Evolutionary conservation across 2,329 filamentous ascomycete genomes (phyloP).

Genomic region (Fusarium sacchari): DNA sequence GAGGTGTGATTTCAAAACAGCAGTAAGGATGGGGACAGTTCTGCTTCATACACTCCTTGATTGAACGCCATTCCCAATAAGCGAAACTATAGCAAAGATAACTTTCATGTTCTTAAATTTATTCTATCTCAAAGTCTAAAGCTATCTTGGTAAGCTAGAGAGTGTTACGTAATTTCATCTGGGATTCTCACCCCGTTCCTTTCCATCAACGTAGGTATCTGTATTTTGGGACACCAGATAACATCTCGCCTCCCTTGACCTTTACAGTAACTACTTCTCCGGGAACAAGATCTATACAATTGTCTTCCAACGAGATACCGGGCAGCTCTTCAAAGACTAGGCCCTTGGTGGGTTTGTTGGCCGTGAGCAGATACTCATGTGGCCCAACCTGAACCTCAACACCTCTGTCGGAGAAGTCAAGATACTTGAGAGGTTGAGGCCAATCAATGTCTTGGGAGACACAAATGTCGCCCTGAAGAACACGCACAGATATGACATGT

Average conservation of each 20-base stretch:
- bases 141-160: too few species aligned
- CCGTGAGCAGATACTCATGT: constrained; percentile 45
- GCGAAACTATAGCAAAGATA: too few species aligned
- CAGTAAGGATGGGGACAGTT: too few species aligned
- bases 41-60: too few species aligned
- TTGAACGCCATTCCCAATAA: too few species aligned
- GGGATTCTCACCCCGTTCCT: too few species aligned
- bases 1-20: too few species aligned
- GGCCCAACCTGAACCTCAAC: constrained; percentile 47
- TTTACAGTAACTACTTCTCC: constrained; percentile 43
- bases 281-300: constrained; percentile 67
- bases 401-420: constrained; percentile 58
- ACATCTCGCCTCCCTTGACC: accelerated
- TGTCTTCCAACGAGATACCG: constrained; percentile 61
- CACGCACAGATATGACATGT: not conserved
- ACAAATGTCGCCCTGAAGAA: not conserved
- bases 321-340: constrained; percentile 62
- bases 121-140: too few species aligned
- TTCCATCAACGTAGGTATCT: not conserved
- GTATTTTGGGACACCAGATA: not conserved
- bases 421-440: constrained; percentile 71
- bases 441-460: constrained; percentile 58
- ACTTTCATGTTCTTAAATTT: too few species aligned
- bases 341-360: constrained; percentile 63
- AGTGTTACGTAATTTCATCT: too few species aligned